Conservation (phyloP, 1,284 basidiomycete species). For the Cutaneotrichosporon sp. region DNA sequence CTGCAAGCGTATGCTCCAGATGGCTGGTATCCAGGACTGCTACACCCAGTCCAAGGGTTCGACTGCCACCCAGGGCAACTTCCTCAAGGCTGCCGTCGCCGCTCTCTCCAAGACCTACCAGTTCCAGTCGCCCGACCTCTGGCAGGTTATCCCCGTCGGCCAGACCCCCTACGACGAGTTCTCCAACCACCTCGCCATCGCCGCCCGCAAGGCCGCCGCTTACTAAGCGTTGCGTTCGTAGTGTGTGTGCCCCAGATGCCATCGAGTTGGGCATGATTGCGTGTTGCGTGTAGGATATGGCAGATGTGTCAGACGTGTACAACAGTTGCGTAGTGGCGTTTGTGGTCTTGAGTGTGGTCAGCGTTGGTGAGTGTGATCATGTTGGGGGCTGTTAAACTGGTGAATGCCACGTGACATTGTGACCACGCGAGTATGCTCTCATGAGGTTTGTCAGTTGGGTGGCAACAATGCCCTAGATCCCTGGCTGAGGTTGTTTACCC, state of each 20-base stretch:
- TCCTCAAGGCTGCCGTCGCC: constrained; percentile 97
- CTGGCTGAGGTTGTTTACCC: background rate
- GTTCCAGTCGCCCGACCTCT: constrained; percentile 97
- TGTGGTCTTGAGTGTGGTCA: background rate
- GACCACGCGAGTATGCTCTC: background rate
- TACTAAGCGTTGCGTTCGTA: constrained; percentile 60
- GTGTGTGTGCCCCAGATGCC: constrained; percentile 16
- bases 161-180: constrained; percentile 92
- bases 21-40: constrained; percentile 91
- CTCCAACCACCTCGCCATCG: constrained; percentile 82
- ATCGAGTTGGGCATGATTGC: constrained; percentile 13
- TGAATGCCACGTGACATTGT: background rate
- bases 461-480: background rate
- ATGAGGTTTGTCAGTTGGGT: background rate
- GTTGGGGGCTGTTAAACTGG: background rate
- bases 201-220: constrained; percentile 70
- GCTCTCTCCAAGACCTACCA: constrained; percentile 95
- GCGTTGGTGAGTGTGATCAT: background rate
- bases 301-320: background rate
- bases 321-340: background rate
- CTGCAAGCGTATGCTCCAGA: constrained; percentile 93
- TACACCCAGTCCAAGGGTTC: constrained; percentile 89
- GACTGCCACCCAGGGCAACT: constrained; percentile 99
- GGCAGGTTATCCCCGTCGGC: constrained; percentile 80
- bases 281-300: constrained; percentile 2